These are phyloP conservation scores for Penicillium roqueforti DNA, from an alignment of 495 filamentous ascomycete species.

Conservation along the genomic window DNA sequence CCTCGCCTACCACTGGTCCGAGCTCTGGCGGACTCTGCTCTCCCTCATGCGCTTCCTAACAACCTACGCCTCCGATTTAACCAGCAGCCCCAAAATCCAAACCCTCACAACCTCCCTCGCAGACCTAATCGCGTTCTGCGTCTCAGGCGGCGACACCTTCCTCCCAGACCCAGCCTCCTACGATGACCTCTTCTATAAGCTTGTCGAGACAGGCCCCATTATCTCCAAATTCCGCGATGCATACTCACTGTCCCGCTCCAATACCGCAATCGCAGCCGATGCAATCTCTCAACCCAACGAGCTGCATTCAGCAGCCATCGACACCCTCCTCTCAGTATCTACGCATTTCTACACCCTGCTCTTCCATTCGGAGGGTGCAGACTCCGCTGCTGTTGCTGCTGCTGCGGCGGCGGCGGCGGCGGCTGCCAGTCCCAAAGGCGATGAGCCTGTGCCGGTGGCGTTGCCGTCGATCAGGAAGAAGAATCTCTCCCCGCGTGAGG, in stretches of 20 bases:
- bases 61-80: conserved; percentile 74
- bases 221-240: conserved; percentile 77
- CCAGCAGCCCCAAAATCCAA: conserved; percentile 57
- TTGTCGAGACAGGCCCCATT: conserved; percentile 85
- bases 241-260: conserved; percentile 43
- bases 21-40: conserved; percentile 86
- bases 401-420: too few species aligned
- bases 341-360: conserved; percentile 83
- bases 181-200: conserved; percentile 97
- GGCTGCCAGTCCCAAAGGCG: conserved; percentile 20
- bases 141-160: conserved; percentile 87
- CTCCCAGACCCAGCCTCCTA: conserved; percentile 85
- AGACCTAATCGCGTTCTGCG: conserved; percentile 77
- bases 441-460: conserved; percentile 24
- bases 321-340: conserved; percentile 77
- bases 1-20: conserved; percentile 88
- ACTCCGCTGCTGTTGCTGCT: not conserved
- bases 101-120: conserved; percentile 53
- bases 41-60: conserved; percentile 88
- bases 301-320: conserved; percentile 56
- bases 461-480: conserved; percentile 45
- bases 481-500: conserved; percentile 74
- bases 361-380: conserved; percentile 52
- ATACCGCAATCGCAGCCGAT: not conserved
- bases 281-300: conserved; percentile 17